Evolutionary conservation across 1,284 basidiomycete species (phyloP), one percentile per base, ranked within the genome.

Genomic region (Phlebopus sp.): DNA sequence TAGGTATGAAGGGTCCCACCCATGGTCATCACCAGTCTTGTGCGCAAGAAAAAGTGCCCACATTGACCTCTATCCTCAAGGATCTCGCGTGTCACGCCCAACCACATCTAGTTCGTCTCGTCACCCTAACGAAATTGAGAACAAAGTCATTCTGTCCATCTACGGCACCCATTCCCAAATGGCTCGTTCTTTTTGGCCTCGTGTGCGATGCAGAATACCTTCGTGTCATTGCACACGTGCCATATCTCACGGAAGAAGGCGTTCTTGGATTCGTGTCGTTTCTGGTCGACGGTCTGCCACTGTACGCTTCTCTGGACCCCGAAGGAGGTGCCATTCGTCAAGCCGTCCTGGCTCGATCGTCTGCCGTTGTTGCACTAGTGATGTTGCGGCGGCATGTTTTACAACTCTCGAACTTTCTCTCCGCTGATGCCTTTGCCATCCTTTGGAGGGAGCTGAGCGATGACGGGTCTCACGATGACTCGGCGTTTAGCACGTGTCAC

Each of bases 141-240:
- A n/a, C n/a, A n/a, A 29, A 15, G 11, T 11, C 19, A 5, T n/a
- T 23, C 17, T 35, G n/a, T 18, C 4, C 35, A 11, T 32, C 30
- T 35, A 13, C 39, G 2, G 17, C 29, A 41, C 14, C 43, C 31
- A 53, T 62, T 44, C 60, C 60, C n/a, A 62, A 66, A 36, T 63
- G 60, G 63, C 31, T 62, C 23, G 41, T 65, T 1, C 38, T 63
- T 7, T 63, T 64, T 31, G 58, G 60, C 15, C 55, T 64, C 39
- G 4, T 51, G 17, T 64, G 53, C 14, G 58, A 59, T 23, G n/a
- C 32, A 0, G 49, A 44, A 44, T 52, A 32, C 19, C 23, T 61
- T 17, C 52, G 48, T 15, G 48, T 66, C 36, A 11, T 63, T 34
- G 63, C 58, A 3, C 59, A 49, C 27, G 25, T 62, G 32, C 63